phyloP scores from a whole-genome alignment of 495 filamentous ascomycete genomes.

The Daldinia concentrica region DNA sequence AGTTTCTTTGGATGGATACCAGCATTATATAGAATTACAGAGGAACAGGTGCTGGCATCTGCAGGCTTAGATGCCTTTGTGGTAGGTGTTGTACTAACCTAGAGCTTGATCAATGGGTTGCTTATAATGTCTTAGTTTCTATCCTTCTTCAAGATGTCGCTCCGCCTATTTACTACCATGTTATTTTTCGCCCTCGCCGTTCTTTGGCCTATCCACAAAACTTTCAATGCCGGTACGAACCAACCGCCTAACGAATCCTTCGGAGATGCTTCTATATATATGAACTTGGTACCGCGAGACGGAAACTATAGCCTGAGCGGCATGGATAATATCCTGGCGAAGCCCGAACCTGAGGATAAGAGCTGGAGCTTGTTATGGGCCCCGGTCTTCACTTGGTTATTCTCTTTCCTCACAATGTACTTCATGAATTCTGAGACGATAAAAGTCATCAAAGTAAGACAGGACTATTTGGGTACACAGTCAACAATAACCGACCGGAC shows the following conservation, averaged over 20 bases:
- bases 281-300: constrained; percentile 15
- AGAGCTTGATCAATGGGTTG: constrained; percentile 7
- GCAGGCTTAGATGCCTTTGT: constrained; percentile 96
- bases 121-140: constrained; percentile 70
- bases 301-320: background rate
- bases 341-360: constrained; percentile 41
- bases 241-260: constrained; percentile 20
- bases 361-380: constrained; percentile 82
- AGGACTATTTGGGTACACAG: constrained; percentile 91
- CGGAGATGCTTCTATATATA: constrained; percentile 5
- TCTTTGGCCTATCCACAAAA: constrained; percentile 85
- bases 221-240: constrained; percentile 51
- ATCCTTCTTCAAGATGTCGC: constrained; percentile 92
- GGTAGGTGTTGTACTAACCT: constrained; percentile 58
- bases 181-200: constrained; percentile 82
- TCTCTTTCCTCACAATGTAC: constrained; percentile 83
- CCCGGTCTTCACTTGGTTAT: constrained; percentile 88
- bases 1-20: constrained; percentile 95
- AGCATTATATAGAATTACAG: constrained; percentile 84
- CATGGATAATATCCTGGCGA: constrained; percentile 2
- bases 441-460: constrained; percentile 82
- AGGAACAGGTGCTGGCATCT: constrained; percentile 87
- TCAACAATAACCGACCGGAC: constrained; percentile 95
- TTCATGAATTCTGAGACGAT: constrained; percentile 82
- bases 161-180: constrained; percentile 79